Evolutionary conservation across 2,329 filamentous ascomycete genomes (phyloP).

Genomic region (Beauveria brongniartii): DNA sequence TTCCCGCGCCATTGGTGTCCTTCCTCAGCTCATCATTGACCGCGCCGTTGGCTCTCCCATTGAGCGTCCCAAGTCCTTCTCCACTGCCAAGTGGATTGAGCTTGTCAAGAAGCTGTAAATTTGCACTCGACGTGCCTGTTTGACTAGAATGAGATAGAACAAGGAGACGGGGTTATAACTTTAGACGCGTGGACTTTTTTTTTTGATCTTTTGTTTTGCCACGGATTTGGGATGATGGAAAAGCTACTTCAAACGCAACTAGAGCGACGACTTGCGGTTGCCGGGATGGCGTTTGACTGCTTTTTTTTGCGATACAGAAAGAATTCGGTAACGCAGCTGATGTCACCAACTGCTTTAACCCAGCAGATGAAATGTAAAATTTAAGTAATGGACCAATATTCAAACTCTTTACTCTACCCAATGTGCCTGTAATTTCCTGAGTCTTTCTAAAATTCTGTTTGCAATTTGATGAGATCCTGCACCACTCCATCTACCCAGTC

Average conservation of each 20-base stretch:
- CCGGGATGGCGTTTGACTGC: conserved; percentile 10
- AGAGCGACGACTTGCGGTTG: conserved; percentile 5
- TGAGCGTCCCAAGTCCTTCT: conserved; percentile 98
- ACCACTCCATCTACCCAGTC: no score
- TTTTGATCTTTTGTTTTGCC: conserved; percentile 9
- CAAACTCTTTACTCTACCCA: neutral
- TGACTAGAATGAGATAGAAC: conserved; percentile 3
- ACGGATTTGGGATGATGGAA: conserved; percentile 7
- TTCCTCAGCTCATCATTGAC: conserved; percentile 99
- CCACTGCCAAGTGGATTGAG: conserved; percentile 93
- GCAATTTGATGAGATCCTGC: no score
- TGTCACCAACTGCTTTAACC: neutral
- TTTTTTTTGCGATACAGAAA: neutral
- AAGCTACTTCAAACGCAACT: conserved; percentile 4
- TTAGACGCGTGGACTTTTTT: conserved; percentile 1
- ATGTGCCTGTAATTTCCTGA: neutral
- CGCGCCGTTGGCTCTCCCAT: conserved; percentile 94
- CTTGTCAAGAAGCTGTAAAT: conserved; percentile 83
- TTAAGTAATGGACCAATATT: conserved; percentile 7
- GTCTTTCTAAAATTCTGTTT: no score
- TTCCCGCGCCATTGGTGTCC: conserved; percentile 92
- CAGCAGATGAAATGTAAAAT: conserved; percentile 11
- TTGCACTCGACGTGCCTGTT: neutral
- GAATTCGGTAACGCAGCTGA: neutral
- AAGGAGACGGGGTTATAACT: conserved; percentile 3